Base-by-base conservation (phyloP, 768 basidiomycete genomes). In the Naganishia antarctica region DNA sequence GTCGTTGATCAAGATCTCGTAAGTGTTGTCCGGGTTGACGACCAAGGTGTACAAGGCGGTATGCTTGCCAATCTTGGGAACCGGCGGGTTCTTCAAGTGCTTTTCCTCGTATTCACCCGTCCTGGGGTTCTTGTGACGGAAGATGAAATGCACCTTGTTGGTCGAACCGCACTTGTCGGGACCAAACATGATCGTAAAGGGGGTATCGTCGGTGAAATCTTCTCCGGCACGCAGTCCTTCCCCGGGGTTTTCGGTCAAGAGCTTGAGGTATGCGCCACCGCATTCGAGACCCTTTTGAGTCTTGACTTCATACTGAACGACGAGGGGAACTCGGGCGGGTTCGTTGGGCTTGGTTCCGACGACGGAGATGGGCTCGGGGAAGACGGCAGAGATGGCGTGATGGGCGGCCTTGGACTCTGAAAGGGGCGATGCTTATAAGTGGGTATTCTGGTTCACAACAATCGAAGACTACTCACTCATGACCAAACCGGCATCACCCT, bases 271-370 rank as follows among this genome's bases (percentile, higher is more conserved):
- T 41, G 96, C 96, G 81, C 96, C 96, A 79, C 96, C 96, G 73
- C 96, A 98, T 80, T 96, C 96, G 50, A 96, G 90, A 45, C 94
- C 93, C 80, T 97, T 92, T 82, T 99, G 93, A 79, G 96, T 92
- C 81, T 98, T 94, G 81, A 96, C 96, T 78, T 99, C 96, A 73
- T 99, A 99, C 76, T 96, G 92, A 21, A 98, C 87, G 69, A 98
- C 92, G 47, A 98, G 82, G 46, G 93, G 88, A 29, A 47, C 51
- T 46, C 53, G 63, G 29, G 53, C 57, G n/a, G 53, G 53, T 25
- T 44, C 41, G 15, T 44, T 43, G 43, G 41, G 26, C 26, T 45
- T 47, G 79, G 93, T 83, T 63, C 84, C 80, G 61, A 73, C 73
- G 71, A 82, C 83, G 81, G 88, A 86, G 73, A 97, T 81, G 60